Percentiles rank a stretch among this genome's conserved stretches.
Evolutionary conservation across 192 early-diverging fungal species (phyloP).

Genomic region (Entrophospora sp.): DNA sequence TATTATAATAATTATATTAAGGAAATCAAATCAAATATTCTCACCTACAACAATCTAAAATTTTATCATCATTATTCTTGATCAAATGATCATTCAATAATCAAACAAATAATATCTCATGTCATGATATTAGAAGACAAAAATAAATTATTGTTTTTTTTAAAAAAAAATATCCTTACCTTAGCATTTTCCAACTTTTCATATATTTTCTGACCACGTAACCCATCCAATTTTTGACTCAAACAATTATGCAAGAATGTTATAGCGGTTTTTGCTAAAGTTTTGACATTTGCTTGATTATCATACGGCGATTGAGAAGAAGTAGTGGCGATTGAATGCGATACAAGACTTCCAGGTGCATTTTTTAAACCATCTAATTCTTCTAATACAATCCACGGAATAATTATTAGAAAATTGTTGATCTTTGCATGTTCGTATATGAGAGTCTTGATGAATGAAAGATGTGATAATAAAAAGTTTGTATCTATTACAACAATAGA

Average conservation of each 20-base stretch:
- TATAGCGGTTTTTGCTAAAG: conserved; percentile 40
- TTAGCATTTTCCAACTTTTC: conserved; percentile 29
- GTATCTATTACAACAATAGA: conserved; percentile 42
- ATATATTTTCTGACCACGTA: conserved; percentile 43
- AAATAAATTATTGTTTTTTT: background rate
- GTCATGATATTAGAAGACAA: background rate
- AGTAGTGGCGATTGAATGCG: too few species aligned
- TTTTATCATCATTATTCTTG: conserved; percentile 43
- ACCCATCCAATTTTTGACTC: conserved; percentile 13
- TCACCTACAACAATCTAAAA: conserved; percentile 50
- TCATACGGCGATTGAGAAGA: conserved; percentile 12
- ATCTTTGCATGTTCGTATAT: conserved; percentile 18
- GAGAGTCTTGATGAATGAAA: conserved; percentile 35
- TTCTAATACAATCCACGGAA: conserved; percentile 51
- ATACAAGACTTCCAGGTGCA: conserved; percentile 1
- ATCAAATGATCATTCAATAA: background rate
- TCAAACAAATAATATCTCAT: background rate
- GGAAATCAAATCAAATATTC: conserved; percentile 5
- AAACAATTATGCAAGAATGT: conserved; percentile 39
- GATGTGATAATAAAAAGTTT: conserved; percentile 45
- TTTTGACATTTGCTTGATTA: conserved; percentile 20
- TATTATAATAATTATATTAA: background rate
- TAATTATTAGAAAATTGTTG: conserved; percentile 28
- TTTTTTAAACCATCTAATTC: conserved; percentile 50
- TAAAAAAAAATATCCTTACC: conserved; percentile 7